A percentile compares a stretch with the other conserved stretches of the same genome.
These are phyloP conservation scores for Acanthamoeba sp. DNA, from an alignment of 208 protist genomes.

Conservation along the genomic window DNA sequence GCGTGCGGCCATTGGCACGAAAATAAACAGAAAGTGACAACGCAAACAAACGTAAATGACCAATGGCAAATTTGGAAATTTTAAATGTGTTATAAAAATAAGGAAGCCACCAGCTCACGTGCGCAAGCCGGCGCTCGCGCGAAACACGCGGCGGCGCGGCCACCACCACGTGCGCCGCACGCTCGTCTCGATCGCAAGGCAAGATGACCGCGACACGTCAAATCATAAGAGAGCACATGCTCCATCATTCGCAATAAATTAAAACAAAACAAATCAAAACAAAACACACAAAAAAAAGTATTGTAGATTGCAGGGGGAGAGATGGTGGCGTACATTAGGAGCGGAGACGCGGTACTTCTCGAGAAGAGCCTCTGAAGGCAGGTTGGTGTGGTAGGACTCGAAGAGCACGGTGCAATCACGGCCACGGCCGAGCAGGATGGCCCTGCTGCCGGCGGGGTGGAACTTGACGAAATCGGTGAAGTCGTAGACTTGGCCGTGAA, in stretches of 20 bases:
- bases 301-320: background rate
- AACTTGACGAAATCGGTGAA: constrained; percentile 77
- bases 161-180: no score
- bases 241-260: no score
- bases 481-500: constrained; percentile 82
- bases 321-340: constrained; percentile 43
- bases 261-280: no score
- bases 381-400: constrained; percentile 81
- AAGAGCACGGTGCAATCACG: constrained; percentile 80
- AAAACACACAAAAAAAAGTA: no score
- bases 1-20: background rate
- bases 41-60: background rate
- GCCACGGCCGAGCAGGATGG: constrained; percentile 77
- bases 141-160: no score
- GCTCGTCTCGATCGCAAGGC: no score
- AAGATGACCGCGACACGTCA: no score
- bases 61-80: background rate
- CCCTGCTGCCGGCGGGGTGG: constrained; percentile 79
- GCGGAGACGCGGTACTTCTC: constrained; percentile 69
- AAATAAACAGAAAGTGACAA: background rate
- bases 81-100: no score
- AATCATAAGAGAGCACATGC: no score
- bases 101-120: no score
- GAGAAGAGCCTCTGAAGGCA: constrained; percentile 77
- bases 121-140: no score